Evolutionary conservation across 106 monocot genomes (phyloP).

Genomic region (Hemerocallis citrina): DNA sequence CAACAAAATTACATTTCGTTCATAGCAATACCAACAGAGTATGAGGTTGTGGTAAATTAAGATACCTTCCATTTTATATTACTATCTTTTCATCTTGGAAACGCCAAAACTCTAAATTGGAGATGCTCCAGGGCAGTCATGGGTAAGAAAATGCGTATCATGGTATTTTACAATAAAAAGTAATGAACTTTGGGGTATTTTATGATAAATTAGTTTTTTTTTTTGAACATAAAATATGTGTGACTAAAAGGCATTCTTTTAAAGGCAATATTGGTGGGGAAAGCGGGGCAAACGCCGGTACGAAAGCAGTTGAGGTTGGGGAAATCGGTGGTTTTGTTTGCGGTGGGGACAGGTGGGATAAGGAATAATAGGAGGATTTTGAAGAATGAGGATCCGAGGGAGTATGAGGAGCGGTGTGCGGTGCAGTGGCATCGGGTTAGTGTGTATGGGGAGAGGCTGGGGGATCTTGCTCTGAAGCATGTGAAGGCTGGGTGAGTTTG

Average conservation of each 20-base stretch:
- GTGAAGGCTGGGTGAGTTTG: conserved; percentile 74
- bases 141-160: too few relatives aligned
- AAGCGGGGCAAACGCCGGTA: conserved; percentile 81
- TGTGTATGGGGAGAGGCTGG: conserved; percentile 66
- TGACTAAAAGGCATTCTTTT: not conserved
- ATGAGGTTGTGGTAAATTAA: too few relatives aligned
- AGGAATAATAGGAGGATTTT: conserved; percentile 89
- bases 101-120: too few relatives aligned
- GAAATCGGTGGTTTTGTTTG: conserved; percentile 59
- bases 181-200: too few relatives aligned
- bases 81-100: too few relatives aligned
- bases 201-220: not conserved
- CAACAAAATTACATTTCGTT: too few relatives aligned
- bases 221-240: too few relatives aligned
- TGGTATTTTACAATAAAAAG: too few relatives aligned
- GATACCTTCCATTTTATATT: too few relatives aligned
- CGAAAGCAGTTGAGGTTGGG: conserved; percentile 73
- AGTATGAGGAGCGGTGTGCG: conserved; percentile 76
- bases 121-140: too few relatives aligned
- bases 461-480: conserved; percentile 50
- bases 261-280: conserved; percentile 88
- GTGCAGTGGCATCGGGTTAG: conserved; percentile 96
- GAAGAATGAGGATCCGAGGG: conserved; percentile 68
- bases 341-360: conserved; percentile 82
- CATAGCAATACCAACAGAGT: too few relatives aligned